Evolutionary conservation across 495 filamentous ascomycete species (phyloP).

Genomic region (Neurospora terricola): DNA sequence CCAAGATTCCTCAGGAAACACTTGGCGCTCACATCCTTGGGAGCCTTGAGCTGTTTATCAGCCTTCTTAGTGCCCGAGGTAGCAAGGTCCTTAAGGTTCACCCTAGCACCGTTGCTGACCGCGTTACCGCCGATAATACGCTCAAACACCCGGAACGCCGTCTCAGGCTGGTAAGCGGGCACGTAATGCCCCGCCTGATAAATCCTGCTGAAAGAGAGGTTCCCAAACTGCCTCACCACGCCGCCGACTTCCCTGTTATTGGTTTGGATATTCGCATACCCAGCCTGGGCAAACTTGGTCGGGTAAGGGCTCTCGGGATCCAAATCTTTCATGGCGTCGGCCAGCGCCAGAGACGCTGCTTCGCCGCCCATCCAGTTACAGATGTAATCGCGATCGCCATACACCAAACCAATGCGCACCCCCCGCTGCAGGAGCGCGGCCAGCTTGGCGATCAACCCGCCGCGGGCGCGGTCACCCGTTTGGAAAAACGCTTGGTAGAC

Average conservation of each 20-base stretch:
- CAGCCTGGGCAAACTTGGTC: conserved; percentile 31
- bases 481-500: conserved; percentile 43
- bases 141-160: conserved; percentile 54
- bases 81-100: conserved; percentile 41
- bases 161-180: conserved; percentile 60
- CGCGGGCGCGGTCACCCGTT: conserved; percentile 44
- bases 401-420: conserved; percentile 59
- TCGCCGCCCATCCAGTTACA: conserved; percentile 62
- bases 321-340: conserved; percentile 15
- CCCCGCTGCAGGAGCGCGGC: conserved; percentile 42
- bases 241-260: conserved; percentile 48
- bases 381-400: conserved; percentile 55
- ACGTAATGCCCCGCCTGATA: conserved; percentile 65
- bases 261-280: conserved; percentile 44
- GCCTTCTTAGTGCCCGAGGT: conserved; percentile 44
- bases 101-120: conserved; percentile 46
- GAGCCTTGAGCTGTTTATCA: conserved; percentile 32
- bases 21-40: conserved; percentile 30
- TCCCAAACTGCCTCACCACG: conserved; percentile 55
- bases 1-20: conserved; percentile 48
- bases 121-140: conserved; percentile 50
- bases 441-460: conserved; percentile 37
- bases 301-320: conserved; percentile 10
- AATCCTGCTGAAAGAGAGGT: conserved; percentile 59
- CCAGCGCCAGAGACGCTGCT: conserved; percentile 46